Evolutionary conservation across 2,329 filamentous ascomycete species (phyloP).

Genomic region (Helotiales sp.): DNA sequence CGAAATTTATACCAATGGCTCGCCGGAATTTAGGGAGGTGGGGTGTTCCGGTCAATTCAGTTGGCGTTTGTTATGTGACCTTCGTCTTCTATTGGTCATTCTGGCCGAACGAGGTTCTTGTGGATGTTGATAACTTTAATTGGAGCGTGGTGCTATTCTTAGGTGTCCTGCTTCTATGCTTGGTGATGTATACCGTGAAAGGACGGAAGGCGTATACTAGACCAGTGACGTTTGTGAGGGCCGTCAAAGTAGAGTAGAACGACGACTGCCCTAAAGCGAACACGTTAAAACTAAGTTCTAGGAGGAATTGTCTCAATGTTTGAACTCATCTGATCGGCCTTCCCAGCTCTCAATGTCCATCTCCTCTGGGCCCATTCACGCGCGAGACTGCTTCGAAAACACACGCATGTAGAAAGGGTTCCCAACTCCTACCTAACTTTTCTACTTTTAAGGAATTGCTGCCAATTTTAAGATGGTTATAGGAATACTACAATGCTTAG

Average conservation of each 20-base stretch:
- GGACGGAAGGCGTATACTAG: slow-evolving; percentile 36
- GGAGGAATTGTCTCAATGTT: no score
- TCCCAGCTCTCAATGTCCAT: no score
- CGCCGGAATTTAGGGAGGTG: slow-evolving; percentile 45
- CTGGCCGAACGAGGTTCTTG: slow-evolving; percentile 42
- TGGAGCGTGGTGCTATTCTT: slow-evolving; percentile 33
- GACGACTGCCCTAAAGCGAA: no score
- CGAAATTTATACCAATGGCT: slow-evolving; percentile 40
- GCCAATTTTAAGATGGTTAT: no score
- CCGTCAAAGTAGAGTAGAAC: not conserved
- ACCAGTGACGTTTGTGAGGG: slow-evolving; percentile 18
- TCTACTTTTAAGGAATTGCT: no score
- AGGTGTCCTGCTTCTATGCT: slow-evolving; percentile 12
- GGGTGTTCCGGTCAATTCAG: slow-evolving; percentile 43
- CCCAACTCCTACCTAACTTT: no score
- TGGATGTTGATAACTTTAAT: slow-evolving; percentile 46
- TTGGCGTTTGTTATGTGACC: slow-evolving; percentile 43
- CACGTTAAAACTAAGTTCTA: no score
- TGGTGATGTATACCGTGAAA: slow-evolving; percentile 30
- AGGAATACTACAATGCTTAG: no score
- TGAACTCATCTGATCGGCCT: no score
- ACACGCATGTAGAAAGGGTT: no score
- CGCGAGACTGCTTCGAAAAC: no score
- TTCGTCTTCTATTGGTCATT: slow-evolving; percentile 49
- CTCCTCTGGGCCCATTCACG: no score